Evolutionary conservation across 2,329 filamentous ascomycete genomes (phyloP).

Genomic region (Apiospora koreana): DNA sequence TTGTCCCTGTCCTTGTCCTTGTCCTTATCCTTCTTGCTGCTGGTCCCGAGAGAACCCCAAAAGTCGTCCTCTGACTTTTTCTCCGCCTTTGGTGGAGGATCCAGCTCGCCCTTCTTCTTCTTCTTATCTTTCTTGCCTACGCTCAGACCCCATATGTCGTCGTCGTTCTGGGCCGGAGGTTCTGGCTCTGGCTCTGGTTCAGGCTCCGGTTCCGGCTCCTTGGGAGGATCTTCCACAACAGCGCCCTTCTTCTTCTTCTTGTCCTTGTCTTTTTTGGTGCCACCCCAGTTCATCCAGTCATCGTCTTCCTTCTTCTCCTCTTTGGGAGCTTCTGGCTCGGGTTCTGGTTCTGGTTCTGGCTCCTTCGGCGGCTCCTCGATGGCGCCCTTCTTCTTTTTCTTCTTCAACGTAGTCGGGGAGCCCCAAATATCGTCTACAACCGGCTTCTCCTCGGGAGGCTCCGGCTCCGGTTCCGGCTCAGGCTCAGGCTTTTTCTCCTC

Average conservation of each 20-base stretch:
- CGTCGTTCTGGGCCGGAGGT: constrained; percentile 21
- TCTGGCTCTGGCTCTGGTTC: constrained; percentile 20
- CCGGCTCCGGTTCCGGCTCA: constrained; percentile 7
- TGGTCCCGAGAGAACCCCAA: constrained; percentile 21
- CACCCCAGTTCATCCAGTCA: neutral
- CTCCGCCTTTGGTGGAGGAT: constrained; percentile 18
- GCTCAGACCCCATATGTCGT: neutral
- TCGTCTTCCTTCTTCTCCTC: constrained; percentile 18
- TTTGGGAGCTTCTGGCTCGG: constrained; percentile 23
- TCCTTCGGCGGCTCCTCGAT: constrained; percentile 14
- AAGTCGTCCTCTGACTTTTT: constrained; percentile 28
- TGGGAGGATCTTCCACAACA: constrained; percentile 10
- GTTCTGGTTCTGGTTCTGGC: constrained; percentile 15
- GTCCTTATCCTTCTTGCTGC: constrained; percentile 38
- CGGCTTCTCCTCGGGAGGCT: constrained; percentile 9
- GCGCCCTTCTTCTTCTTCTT: constrained; percentile 19
- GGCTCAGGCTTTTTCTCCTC: constrained; percentile 8
- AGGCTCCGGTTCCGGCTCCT: constrained; percentile 13
- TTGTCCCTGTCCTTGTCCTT: constrained; percentile 41
- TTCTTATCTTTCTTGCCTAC: constrained; percentile 9
- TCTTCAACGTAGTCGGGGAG: constrained; percentile 5
- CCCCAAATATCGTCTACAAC: constrained; percentile 5
- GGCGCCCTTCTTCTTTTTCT: constrained; percentile 19
- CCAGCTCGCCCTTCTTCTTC: constrained; percentile 20
- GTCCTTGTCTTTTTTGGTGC: constrained; percentile 14